Evolutionary conservation across 2,329 filamentous ascomycete species (phyloP).

Genomic region (Cladosporium oxysporum): DNA sequence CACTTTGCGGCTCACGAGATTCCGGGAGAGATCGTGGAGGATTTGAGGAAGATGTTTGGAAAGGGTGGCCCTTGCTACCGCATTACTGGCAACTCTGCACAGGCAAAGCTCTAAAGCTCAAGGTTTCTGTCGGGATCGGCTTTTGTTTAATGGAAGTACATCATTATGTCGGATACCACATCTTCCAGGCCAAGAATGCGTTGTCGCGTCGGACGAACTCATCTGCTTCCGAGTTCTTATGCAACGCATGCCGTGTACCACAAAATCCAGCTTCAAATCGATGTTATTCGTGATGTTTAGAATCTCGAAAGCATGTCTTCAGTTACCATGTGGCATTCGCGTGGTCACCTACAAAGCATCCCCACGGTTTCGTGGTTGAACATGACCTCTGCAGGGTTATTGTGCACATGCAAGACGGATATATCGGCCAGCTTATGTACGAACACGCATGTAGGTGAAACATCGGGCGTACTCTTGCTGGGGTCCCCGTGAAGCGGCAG

Average conservation of each 20-base stretch:
- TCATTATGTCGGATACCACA: background rate
- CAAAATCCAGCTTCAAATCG: background rate
- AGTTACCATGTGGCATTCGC: background rate
- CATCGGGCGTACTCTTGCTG: background rate
- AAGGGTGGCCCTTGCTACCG: constrained; percentile 37
- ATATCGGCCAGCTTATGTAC: background rate
- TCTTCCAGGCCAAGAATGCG: background rate
- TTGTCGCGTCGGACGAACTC: background rate
- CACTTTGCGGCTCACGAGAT: constrained; percentile 62
- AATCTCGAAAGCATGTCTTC: background rate
- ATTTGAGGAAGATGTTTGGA: constrained; percentile 59
- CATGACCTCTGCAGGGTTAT: background rate
- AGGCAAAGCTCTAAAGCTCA: constrained; percentile 1
- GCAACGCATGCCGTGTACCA: background rate
- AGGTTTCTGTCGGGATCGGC: background rate
- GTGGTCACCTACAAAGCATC: background rate
- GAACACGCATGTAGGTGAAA: background rate
- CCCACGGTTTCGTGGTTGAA: background rate
- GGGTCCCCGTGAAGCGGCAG: background rate
- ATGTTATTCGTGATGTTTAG: background rate
- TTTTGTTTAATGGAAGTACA: background rate
- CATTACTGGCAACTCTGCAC: constrained; percentile 1
- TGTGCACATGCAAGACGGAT: background rate
- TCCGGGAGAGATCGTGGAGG: constrained; percentile 52
- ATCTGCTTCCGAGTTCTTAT: background rate